These are phyloP conservation scores for Sarocladium kiliense DNA, from an alignment of 2,329 filamentous ascomycete genomes.

Conservation along the genomic window DNA sequence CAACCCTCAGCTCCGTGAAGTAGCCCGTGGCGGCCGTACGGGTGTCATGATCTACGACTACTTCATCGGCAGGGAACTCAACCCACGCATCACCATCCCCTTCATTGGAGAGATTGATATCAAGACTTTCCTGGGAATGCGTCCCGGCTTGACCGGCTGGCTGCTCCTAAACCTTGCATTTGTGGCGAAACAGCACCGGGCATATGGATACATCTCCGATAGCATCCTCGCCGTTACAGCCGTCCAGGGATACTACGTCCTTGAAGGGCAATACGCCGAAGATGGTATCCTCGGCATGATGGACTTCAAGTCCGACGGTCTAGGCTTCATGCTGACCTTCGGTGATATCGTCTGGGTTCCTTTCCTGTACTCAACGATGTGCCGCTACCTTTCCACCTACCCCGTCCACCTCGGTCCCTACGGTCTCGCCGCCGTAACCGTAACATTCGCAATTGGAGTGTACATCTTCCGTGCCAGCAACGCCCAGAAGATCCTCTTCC, in stretches of 20 bases:
- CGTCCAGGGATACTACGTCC: slow-evolving; percentile 74
- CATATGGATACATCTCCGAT: slow-evolving; percentile 73
- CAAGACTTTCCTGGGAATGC: slow-evolving; percentile 80
- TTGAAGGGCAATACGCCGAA: slow-evolving; percentile 82
- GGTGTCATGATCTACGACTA: slow-evolving; percentile 88
- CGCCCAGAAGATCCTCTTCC: slow-evolving; percentile 89
- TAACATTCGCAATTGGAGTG: slow-evolving; percentile 64
- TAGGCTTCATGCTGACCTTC: slow-evolving; percentile 88
- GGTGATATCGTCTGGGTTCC: slow-evolving; percentile 89
- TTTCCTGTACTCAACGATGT: slow-evolving; percentile 77
- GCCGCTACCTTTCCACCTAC: slow-evolving; percentile 75
- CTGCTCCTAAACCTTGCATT: slow-evolving; percentile 76
- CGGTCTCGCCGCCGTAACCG: slow-evolving; percentile 58
- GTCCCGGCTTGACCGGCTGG: slow-evolving; percentile 84
- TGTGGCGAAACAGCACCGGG: slow-evolving; percentile 79
- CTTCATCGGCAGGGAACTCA: slow-evolving; percentile 93
- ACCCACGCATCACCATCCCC: slow-evolving; percentile 73
- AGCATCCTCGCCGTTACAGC: slow-evolving; percentile 72
- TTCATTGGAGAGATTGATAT: slow-evolving; percentile 80
- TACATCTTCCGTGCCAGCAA: slow-evolving; percentile 86
- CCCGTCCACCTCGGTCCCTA: slow-evolving; percentile 66
- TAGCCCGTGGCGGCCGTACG: slow-evolving; percentile 72
- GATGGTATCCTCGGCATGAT: slow-evolving; percentile 82
- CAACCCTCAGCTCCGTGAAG: slow-evolving; percentile 64
- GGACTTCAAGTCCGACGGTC: slow-evolving; percentile 84